Conservation (phyloP, 139 green algal genomes). For the Chlamydomonas schloesseri region DNA sequence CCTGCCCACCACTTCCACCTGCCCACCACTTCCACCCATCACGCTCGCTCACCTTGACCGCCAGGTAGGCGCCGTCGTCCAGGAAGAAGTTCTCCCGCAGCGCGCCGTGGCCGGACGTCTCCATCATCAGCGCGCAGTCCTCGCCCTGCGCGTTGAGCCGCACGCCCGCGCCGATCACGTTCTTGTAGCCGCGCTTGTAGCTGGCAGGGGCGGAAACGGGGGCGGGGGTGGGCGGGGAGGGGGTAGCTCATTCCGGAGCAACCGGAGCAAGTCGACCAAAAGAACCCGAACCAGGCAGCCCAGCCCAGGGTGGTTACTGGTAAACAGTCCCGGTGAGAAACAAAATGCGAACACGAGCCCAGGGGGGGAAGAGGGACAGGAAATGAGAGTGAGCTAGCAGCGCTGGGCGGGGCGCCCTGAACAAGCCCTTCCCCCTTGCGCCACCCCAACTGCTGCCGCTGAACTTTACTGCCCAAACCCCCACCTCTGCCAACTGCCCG, state of each 20-base stretch:
- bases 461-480: not conserved
- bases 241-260: no score
- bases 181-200: slow-evolving; percentile 96
- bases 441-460: not conserved
- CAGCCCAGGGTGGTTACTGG: no score
- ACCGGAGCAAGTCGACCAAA: no score
- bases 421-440: no score
- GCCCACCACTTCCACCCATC: not conserved
- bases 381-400: not conserved
- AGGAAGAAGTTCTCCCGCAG: slow-evolving; percentile 95
- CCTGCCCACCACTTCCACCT: not conserved
- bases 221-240: no score
- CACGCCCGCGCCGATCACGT: slow-evolving; percentile 95
- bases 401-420: no score
- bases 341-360: no score
- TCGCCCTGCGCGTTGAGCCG: slow-evolving; percentile 84
- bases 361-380: not conserved
- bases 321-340: no score
- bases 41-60: slow-evolving; percentile 78
- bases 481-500: not conserved
- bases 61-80: slow-evolving; percentile 94
- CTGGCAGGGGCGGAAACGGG: slow-evolving; percentile 36
- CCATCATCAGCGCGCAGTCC: slow-evolving; percentile 93
- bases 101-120: slow-evolving; percentile 95
- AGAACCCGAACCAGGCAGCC: no score